Base-by-base conservation (phyloP, 768 basidiomycete genomes). In the Pilatotrama ljubarskyi region DNA sequence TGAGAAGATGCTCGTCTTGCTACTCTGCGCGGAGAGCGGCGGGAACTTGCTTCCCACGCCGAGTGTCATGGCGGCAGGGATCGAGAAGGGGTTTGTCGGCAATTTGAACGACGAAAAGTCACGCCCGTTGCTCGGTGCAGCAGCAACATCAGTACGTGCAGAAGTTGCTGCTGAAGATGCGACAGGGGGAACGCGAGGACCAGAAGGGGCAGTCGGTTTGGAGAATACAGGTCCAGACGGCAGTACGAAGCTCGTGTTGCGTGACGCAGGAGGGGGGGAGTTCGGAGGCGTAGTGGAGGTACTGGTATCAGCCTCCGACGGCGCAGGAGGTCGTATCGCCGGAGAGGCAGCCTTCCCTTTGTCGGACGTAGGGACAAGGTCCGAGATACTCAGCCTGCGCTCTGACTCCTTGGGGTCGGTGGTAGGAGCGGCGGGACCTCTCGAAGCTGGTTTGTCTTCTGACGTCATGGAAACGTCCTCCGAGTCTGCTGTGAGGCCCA, bases 231-330 rank as follows among this genome's bases (percentile, higher is more conserved):
- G 80, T 14, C 73, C 78, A 15, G 74, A 60, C 11, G 77, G 58
- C 40, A 40, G 43, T 36, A 61, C 53, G 70, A 71, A 52, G 57
- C 53, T 48, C 8, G 50, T 35, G 13, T 46, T 58, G 46, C 56
- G 63, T 9, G 41, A 17, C 15, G 18, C 67, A 17, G 56, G 47
- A 29, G 82, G 78, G 2, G 85, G 85, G 8, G 87, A 85, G 56
- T 82, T 71, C 8, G 83, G 80, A 32, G 84, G 85, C 15, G 84
- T 86, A 10, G 82, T 84, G 4, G 84, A 80, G 7, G 75, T 71
- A 56, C 80, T 83, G 6, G 20, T 51, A 38, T 67, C 64, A 13
- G 55, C 58, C 5, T 57, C 55, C 2, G 17, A 38, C n/a, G 24
- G 41, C 5, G 20, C 13, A 18, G 55, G 32, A 11, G 13, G 22